phyloP scores from a whole-genome alignment of 1,284 basidiomycete species.

The Pseudozyma flocculosa region DNA sequence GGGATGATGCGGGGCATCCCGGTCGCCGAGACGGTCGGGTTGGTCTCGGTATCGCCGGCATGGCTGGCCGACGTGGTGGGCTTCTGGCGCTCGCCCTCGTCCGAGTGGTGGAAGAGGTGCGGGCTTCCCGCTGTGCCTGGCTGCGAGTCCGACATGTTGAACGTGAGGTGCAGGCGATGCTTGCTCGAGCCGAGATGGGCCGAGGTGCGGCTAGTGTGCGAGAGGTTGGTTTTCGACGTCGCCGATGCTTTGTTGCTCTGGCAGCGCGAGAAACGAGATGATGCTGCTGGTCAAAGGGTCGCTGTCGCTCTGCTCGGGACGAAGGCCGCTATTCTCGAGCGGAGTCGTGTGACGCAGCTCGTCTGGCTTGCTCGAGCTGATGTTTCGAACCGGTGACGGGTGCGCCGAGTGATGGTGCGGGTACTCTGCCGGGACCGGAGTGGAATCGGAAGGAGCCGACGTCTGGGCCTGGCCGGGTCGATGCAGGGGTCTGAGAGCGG shows the following conservation, averaged over 20 bases:
- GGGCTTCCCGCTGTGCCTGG: conserved; percentile 1
- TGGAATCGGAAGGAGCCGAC: no score
- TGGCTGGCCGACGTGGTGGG: conserved; percentile 5
- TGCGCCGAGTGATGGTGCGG: no score
- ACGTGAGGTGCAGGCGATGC: neutral
- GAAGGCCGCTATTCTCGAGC: no score
- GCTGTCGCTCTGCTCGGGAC: no score
- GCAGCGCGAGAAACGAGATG: conserved; percentile 12
- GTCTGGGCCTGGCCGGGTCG: no score
- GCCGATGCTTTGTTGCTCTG: conserved; percentile 6
- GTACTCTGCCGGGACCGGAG: no score
- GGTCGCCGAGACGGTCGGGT: conserved; percentile 41
- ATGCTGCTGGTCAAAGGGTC: conserved; percentile 17
- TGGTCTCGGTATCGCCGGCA: conserved; percentile 13
- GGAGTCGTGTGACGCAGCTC: no score
- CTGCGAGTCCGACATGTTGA: conserved; percentile 1
- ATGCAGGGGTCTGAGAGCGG: no score
- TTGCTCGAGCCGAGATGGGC: conserved; percentile 4
- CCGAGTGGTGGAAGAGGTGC: neutral
- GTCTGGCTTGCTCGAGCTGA: no score
- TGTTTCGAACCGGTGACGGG: no score
- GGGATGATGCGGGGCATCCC: conserved; percentile 44
- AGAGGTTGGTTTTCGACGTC: no score
- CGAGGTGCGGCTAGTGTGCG: no score
- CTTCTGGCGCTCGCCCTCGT: conserved; percentile 12